Evolutionary conservation across 495 filamentous ascomycete species (phyloP).

Genomic region (Daldinia caldariorum): DNA sequence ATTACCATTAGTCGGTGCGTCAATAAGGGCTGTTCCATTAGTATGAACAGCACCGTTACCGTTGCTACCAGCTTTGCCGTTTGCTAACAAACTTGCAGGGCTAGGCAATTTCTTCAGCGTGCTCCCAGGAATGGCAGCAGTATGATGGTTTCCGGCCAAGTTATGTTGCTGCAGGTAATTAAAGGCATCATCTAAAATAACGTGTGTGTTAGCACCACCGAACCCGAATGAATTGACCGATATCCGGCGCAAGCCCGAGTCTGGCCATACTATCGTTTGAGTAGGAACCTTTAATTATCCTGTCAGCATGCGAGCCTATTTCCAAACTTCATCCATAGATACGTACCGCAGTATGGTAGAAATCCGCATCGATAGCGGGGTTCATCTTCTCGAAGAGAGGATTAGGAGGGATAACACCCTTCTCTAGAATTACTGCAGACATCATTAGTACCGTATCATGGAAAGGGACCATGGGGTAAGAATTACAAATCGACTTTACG

Average conservation of each 20-base stretch:
- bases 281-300: slow-evolving; percentile 40
- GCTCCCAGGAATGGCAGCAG: background rate
- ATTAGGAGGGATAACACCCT: slow-evolving; percentile 54
- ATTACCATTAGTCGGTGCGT: background rate
- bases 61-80: background rate
- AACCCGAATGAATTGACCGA: slow-evolving; percentile 67
- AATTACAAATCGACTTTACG: slow-evolving; percentile 55
- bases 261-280: slow-evolving; percentile 39
- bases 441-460: background rate
- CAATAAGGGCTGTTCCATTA: background rate
- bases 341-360: slow-evolving; percentile 32
- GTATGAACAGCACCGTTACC: background rate
- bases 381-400: slow-evolving; percentile 60
- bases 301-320: background rate
- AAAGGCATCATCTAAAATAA: slow-evolving; percentile 58
- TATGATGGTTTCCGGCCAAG: slow-evolving; percentile 14
- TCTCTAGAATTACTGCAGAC: slow-evolving; percentile 57
- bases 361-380: slow-evolving; percentile 48
- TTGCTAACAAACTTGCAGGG: background rate
- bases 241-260: slow-evolving; percentile 49
- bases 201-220: slow-evolving; percentile 67
- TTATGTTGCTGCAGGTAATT: slow-evolving; percentile 16
- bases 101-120: background rate
- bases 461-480: too few relatives aligned
- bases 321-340: background rate